A percentile compares a stretch with the other conserved stretches of the same genome.
Evolutionary conservation across 225 moss, liverwort and hornwort genomes (phyloP).

Genomic region (Physcomitrellopsis africana): DNA sequence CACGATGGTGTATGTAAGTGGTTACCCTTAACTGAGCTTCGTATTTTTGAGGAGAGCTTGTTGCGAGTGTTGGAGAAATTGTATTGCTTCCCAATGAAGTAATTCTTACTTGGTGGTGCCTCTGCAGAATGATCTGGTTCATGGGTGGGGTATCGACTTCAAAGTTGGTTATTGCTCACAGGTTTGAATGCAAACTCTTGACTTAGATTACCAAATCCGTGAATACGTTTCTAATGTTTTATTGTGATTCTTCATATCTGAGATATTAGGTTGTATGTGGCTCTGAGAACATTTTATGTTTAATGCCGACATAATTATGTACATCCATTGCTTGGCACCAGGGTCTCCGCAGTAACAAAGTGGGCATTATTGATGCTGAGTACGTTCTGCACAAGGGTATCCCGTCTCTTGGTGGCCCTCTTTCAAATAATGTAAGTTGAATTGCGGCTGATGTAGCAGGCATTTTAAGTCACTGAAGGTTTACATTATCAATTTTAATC

Average conservation of each 20-base stretch:
- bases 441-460: neutral
- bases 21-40: no score
- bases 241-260: no score
- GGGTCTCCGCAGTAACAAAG: conserved; percentile 27
- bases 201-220: neutral
- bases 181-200: conserved; percentile 25
- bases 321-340: neutral
- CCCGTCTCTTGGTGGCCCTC: conserved; percentile 16
- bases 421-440: conserved; percentile 4
- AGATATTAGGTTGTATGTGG: no score
- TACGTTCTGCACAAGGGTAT: conserved; percentile 29
- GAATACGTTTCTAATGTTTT: neutral
- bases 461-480: neutral
- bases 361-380: conserved; percentile 28
- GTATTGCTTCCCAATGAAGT: no score
- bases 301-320: neutral
- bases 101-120: neutral
- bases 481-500: neutral
- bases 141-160: conserved; percentile 72
- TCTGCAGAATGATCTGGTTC: conserved; percentile 65
- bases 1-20: no score
- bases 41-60: no score
- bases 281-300: no score
- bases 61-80: no score
- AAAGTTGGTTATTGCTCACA: conserved; percentile 73